These are phyloP conservation scores for Alternaria novae-zelandiae DNA, from an alignment of 2,329 filamentous ascomycete genomes.

Conservation along the genomic window DNA sequence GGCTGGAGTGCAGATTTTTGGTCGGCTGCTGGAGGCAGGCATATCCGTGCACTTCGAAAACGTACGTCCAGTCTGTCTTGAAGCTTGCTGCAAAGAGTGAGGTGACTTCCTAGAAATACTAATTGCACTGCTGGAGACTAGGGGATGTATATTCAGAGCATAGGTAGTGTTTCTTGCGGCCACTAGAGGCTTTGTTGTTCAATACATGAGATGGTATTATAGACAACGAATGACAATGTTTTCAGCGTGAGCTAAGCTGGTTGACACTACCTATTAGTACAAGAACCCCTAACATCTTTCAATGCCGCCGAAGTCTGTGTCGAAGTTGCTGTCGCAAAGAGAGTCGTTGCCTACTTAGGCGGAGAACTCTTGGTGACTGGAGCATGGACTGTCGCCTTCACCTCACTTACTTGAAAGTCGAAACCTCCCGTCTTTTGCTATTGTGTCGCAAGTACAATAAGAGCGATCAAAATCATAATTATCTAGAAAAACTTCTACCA, in stretches of 20 bases:
- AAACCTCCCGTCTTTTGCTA: background rate
- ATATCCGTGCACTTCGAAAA: background rate
- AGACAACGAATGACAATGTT: background rate
- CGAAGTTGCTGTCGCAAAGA: background rate
- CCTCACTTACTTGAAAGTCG: background rate
- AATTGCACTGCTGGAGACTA: background rate
- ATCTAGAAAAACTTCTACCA: background rate
- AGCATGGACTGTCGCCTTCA: background rate
- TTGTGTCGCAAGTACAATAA: background rate
- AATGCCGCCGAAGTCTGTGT: background rate
- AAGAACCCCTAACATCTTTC: background rate
- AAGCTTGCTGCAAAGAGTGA: background rate
- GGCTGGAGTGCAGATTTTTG: background rate
- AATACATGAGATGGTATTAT: background rate
- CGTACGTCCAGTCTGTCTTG: background rate
- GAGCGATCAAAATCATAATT: background rate
- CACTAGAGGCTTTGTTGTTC: background rate
- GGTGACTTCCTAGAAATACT: rapidly evolving
- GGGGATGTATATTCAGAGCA: rapidly evolving
- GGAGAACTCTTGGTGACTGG: background rate
- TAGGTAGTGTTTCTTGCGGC: background rate
- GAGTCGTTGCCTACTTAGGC: background rate
- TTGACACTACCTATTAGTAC: background rate
- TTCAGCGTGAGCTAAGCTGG: background rate
- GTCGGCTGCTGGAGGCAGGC: background rate